These are phyloP conservation scores for Peronospora tabacina DNA, from an alignment of 352 stramenopile species.

Conservation along the genomic window DNA sequence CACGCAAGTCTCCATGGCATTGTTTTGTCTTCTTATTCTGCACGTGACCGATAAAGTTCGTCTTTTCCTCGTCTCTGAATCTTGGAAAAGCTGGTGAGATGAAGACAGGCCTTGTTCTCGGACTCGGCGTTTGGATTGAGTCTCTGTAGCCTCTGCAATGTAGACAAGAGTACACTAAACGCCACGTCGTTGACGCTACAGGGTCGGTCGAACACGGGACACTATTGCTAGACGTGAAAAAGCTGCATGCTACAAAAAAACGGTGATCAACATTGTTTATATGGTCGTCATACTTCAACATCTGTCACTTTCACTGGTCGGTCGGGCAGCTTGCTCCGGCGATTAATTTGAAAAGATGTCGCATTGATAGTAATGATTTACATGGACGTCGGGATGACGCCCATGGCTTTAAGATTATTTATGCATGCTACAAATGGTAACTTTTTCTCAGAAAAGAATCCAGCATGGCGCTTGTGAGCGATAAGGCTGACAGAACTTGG, in stretches of 20 bases:
- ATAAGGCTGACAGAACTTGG: conserved; percentile 14
- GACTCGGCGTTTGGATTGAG: conserved; percentile 30
- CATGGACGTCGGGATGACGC: conserved; percentile 30
- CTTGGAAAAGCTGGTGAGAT: conserved; percentile 18
- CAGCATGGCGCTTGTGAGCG: conserved; percentile 15
- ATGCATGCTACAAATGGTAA: not conserved
- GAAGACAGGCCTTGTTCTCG: conserved; percentile 53
- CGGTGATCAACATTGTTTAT: conserved; percentile 53
- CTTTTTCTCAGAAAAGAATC: conserved; percentile 17
- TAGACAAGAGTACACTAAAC: conserved; percentile 6
- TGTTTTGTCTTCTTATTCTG: not conserved
- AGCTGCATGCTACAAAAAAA: conserved; percentile 48
- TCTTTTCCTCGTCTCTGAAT: not conserved
- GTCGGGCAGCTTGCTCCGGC: conserved; percentile 37
- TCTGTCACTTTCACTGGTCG: conserved; percentile 62
- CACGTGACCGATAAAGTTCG: not conserved
- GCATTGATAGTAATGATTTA: conserved; percentile 66
- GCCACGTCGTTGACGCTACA: conserved; percentile 19
- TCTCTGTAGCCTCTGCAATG: conserved; percentile 9
- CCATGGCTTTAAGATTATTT: no score
- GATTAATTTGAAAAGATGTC: conserved; percentile 26
- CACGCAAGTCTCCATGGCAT: not conserved
- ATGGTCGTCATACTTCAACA: conserved; percentile 62
- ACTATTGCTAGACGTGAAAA: conserved; percentile 33
- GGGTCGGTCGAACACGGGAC: conserved; percentile 43